Evolutionary conservation across 495 filamentous ascomycete species (phyloP).

Genomic region (Penicillium pulvis): DNA sequence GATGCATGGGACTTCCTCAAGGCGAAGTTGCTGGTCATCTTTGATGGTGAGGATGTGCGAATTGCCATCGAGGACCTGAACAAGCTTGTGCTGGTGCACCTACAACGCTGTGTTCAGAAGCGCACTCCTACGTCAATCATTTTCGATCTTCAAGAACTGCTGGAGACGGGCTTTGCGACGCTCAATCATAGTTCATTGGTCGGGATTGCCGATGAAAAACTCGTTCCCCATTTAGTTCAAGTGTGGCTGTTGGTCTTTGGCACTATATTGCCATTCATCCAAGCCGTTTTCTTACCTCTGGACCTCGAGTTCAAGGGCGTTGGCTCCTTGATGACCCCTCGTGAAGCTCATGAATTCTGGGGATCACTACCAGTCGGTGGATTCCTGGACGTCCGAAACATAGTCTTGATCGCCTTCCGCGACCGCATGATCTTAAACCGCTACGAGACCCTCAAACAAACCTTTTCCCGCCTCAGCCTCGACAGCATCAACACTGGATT

Average conservation of each 20-base stretch:
- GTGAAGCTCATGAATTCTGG: conserved; percentile 89
- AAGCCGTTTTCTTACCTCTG: conserved; percentile 92
- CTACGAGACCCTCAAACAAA: conserved; percentile 80
- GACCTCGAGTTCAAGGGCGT: conserved; percentile 91
- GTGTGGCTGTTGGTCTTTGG: conserved; percentile 93
- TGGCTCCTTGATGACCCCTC: conserved; percentile 71
- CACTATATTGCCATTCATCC: conserved; percentile 87
- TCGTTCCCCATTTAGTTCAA: conserved; percentile 85
- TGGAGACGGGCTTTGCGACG: conserved; percentile 78
- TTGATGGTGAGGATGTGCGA: conserved; percentile 88
- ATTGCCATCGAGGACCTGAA: conserved; percentile 95
- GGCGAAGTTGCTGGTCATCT: conserved; percentile 83
- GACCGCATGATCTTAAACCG: conserved; percentile 84
- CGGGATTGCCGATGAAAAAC: conserved; percentile 74
- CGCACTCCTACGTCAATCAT: conserved; percentile 68
- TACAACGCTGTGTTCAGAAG: conserved; percentile 75
- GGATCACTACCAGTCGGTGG: conserved; percentile 55
- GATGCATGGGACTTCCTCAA: conserved; percentile 97
- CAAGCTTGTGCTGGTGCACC: conserved; percentile 76
- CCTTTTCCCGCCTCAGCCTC: conserved; percentile 87
- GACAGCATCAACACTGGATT: conserved; percentile 71
- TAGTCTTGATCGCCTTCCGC: conserved; percentile 88
- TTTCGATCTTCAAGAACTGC: conserved; percentile 77
- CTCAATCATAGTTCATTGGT: conserved; percentile 77
- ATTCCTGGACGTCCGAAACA: conserved; percentile 79